Conservation (phyloP, 768 basidiomycete species). For the Lentinula sp. region DNA sequence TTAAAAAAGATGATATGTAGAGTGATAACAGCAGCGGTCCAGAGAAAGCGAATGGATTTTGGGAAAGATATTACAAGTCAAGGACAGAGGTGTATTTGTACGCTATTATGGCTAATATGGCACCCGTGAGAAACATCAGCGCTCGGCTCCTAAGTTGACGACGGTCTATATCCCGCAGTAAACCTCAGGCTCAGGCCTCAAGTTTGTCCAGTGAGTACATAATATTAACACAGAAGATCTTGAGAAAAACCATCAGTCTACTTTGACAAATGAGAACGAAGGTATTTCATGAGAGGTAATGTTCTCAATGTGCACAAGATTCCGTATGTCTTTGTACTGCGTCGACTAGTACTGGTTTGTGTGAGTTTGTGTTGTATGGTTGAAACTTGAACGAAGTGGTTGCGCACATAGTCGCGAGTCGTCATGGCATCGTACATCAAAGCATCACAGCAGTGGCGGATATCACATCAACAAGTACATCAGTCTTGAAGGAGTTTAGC, state of each 20-base stretch:
- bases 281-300: neutral
- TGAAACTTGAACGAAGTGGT: too few relatives aligned
- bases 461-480: neutral
- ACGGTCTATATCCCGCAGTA: too few relatives aligned
- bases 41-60: slow-evolving; percentile 5
- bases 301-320: too few relatives aligned
- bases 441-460: neutral
- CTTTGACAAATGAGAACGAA: neutral
- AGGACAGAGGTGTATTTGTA: neutral
- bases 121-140: neutral
- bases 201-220: neutral
- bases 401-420: neutral
- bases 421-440: neutral
- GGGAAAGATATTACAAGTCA: slow-evolving; percentile 2
- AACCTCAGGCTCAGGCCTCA: too few relatives aligned
- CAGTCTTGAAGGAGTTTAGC: too few relatives aligned
- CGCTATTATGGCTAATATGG: neutral
- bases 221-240: neutral
- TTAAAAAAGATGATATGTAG: slow-evolving; percentile 6
- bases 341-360: too few relatives aligned
- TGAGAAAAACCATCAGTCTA: neutral
- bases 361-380: too few relatives aligned
- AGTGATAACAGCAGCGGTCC: neutral
- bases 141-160: too few relatives aligned
- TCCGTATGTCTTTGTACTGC: too few relatives aligned